Evolutionary conservation across 768 basidiomycete species (phyloP).

Genomic region (Trametes cubensis): DNA sequence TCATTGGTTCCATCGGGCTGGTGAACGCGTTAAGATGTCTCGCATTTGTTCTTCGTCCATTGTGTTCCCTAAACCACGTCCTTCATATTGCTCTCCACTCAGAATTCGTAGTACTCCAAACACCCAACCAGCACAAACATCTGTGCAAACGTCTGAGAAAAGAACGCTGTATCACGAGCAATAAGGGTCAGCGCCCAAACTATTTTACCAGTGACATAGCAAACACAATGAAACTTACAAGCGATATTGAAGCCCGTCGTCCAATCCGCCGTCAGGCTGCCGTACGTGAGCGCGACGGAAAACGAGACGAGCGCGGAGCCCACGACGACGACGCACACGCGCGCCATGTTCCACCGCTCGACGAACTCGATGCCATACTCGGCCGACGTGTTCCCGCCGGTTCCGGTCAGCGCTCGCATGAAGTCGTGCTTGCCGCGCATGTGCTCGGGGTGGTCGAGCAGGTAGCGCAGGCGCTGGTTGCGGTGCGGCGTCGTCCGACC

Average conservation of each 20-base stretch:
- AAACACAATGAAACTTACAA: slow-evolving; percentile 5
- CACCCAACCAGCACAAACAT: slow-evolving; percentile 3
- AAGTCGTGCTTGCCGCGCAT: slow-evolving; percentile 18
- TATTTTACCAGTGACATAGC: background rate
- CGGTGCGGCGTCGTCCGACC: background rate
- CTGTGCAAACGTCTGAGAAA: slow-evolving; percentile 9
- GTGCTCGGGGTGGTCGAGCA: slow-evolving; percentile 17
- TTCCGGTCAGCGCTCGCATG: slow-evolving; percentile 11
- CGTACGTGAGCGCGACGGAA: slow-evolving; percentile 10
- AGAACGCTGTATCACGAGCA: slow-evolving; percentile 5
- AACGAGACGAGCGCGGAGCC: slow-evolving; percentile 9
- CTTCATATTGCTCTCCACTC: too few relatives aligned
- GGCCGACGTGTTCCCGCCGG: background rate
- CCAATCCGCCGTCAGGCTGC: slow-evolving; percentile 1
- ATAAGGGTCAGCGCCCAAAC: background rate
- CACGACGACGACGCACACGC: slow-evolving; percentile 13
- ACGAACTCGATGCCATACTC: slow-evolving; percentile 24
- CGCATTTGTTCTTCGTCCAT: too few relatives aligned
- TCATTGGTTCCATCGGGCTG: too few relatives aligned
- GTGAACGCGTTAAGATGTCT: too few relatives aligned
- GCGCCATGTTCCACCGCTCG: slow-evolving; percentile 20
- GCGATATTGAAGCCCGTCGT: slow-evolving; percentile 22
- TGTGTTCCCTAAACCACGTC: too few relatives aligned
- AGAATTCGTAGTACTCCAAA: slow-evolving; percentile 7
- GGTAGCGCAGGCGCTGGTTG: slow-evolving; percentile 17